Conservation (phyloP, 1,139 yeast genomes). For the Kodamaea suecica region DNA sequence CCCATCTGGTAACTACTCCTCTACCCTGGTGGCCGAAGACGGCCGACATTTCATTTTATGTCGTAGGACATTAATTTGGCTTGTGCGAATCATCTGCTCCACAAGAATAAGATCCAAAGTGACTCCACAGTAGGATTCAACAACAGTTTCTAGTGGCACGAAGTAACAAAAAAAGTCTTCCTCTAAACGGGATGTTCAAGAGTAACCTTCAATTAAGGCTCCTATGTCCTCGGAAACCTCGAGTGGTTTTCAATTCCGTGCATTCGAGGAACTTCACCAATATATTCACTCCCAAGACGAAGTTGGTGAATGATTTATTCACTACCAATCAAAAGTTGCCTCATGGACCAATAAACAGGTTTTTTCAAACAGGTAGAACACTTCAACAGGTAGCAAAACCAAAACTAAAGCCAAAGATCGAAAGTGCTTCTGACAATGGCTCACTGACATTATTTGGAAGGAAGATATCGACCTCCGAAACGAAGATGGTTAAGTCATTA, state of each 20-base stretch:
- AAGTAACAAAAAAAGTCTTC: too few species aligned
- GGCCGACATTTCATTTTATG: too few species aligned
- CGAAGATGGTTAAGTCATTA: conserved; percentile 59
- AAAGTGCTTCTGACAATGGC: background rate
- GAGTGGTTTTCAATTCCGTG: background rate
- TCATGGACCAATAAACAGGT: background rate
- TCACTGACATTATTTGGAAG: conserved; percentile 17
- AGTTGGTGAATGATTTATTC: background rate
- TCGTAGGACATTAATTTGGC: too few species aligned
- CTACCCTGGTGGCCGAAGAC: too few species aligned
- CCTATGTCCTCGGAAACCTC: background rate
- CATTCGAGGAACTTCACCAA: too few species aligned
- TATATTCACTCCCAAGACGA: background rate
- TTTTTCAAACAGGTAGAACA: background rate
- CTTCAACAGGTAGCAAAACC: background rate
- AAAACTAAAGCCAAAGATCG: background rate
- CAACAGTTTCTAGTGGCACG: too few species aligned
- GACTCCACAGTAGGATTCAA: too few species aligned
- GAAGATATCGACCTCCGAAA: conserved; percentile 45
- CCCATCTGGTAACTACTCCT: too few species aligned
- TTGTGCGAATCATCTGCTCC: too few species aligned
- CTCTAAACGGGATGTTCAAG: conserved; percentile 1
- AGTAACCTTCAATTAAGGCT: background rate
- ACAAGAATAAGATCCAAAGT: too few species aligned
- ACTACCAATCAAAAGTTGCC: background rate